These are phyloP conservation scores for Irpex rosettiformis DNA, from an alignment of 1,284 basidiomycete species.

Conservation along the genomic window DNA sequence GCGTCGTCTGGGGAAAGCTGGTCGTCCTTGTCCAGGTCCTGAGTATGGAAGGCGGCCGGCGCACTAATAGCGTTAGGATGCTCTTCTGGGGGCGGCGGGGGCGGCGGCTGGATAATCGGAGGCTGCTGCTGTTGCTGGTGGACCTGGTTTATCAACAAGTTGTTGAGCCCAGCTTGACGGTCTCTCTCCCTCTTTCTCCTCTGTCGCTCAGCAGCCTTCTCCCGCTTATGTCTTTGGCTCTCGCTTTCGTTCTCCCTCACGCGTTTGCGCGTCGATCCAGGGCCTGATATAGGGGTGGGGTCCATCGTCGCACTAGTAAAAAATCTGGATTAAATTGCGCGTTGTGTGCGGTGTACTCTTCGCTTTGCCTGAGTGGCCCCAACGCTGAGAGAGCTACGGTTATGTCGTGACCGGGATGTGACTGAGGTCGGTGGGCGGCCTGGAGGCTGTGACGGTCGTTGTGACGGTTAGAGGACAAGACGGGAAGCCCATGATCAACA, in stretches of 20 bases:
- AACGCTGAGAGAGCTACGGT: background rate
- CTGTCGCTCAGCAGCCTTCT: constrained; percentile 79
- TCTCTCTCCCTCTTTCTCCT: constrained; percentile 76
- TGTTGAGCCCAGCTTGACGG: constrained; percentile 41
- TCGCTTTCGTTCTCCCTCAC: constrained; percentile 68
- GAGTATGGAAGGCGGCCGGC: constrained; percentile 16
- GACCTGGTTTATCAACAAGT: constrained; percentile 26
- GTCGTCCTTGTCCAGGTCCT: constrained; percentile 31
- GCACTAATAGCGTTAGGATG: constrained; percentile 20
- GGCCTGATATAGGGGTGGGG: constrained; percentile 21
- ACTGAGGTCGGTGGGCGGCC: constrained; percentile 7
- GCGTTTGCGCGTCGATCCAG: constrained; percentile 44
- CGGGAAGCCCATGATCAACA: constrained; percentile 7
- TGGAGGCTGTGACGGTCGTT: constrained; percentile 9
- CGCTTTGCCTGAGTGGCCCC: background rate
- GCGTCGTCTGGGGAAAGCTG: constrained; percentile 60
- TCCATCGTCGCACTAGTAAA: constrained; percentile 23
- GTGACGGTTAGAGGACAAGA: constrained; percentile 12
- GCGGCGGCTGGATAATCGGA: constrained; percentile 21
- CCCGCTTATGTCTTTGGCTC: constrained; percentile 65
- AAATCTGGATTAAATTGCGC: constrained; percentile 20
- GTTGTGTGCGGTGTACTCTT: background rate
- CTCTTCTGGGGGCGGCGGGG: constrained; percentile 4
- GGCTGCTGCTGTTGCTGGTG: constrained; percentile 17
- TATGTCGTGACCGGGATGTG: constrained; percentile 11